These are phyloP conservation scores for Chlamydomonas asymmetrica DNA, from an alignment of 139 green algal genomes.

Conservation along the genomic window DNA sequence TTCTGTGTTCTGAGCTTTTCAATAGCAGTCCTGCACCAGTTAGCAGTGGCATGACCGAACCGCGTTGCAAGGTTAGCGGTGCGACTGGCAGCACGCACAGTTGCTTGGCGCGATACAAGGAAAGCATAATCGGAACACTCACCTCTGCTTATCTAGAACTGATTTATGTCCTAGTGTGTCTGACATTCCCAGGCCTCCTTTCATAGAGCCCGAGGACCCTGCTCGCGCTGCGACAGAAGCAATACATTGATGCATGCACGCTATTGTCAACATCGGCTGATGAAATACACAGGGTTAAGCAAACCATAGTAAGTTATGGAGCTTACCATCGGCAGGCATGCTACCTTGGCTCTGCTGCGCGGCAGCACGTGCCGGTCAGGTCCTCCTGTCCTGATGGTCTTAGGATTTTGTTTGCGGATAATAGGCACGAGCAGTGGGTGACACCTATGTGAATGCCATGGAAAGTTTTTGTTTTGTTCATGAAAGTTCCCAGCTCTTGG, in stretches of 20 bases:
- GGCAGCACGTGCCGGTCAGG: too few relatives aligned
- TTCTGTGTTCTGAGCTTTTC: slow-evolving; percentile 83
- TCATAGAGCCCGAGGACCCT: slow-evolving; percentile 30
- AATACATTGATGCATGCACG: not conserved
- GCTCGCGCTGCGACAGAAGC: slow-evolving; percentile 23
- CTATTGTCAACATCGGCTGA: not conserved
- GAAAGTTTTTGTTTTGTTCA: too few relatives aligned
- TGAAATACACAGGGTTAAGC: not conserved
- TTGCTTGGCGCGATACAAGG: not conserved
- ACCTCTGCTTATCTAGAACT: slow-evolving; percentile 61
- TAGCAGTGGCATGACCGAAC: not conserved
- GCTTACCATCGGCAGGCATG: too few relatives aligned
- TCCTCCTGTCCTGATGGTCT: too few relatives aligned
- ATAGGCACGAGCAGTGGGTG: too few relatives aligned
- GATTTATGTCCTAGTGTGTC: slow-evolving; percentile 61
- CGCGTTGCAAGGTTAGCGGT: not conserved
- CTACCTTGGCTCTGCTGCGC: too few relatives aligned
- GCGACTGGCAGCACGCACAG: not conserved
- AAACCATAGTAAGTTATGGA: not conserved
- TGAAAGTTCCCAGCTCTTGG: too few relatives aligned
- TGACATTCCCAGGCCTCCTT: not conserved
- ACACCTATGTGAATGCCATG: too few relatives aligned
- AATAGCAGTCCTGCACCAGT: slow-evolving; percentile 68
- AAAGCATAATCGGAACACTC: not conserved
- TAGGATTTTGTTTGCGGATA: too few relatives aligned